Base-by-base conservation (phyloP, 306 rosid genomes). In the Citrullus mucosospermus region DNA sequence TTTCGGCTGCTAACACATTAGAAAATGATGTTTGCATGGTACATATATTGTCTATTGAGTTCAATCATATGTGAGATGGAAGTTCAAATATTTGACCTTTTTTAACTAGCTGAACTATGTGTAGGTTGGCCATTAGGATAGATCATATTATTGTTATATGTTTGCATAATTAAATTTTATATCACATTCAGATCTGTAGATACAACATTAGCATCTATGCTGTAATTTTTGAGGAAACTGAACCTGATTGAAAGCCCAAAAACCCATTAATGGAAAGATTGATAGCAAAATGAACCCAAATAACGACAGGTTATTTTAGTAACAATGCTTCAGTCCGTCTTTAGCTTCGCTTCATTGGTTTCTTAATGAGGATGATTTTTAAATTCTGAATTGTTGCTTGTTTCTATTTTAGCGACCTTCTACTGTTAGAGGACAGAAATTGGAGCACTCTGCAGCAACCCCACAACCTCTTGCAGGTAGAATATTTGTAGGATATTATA, bases 341-440 rank as follows among this genome's bases (percentile, higher is more conserved):
- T 51, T 72, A 72, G 60, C 77, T 13, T 28, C 0, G 25, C 77
- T 15, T 25, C 44, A 28, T 8, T 28, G 77, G 43, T 72, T 46
- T 48, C 43, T 25, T 36, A 16, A 32, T 11, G 56, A 34, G 56
- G 78, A 18, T 62, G 77, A 38, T 51, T 75, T 75, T 59, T 66
- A 78, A 83, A 48, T 75, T 36, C 13, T 85, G 46, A 22, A 61
- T 81, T 32, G 80, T 60, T 79, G 77, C 81, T 69, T 81, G 20
- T 48, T 82, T 78, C 79, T 69, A 50, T 85, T 73, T 44, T 78
- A 95, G 98, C 77, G 89, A 56, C 81, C 92, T 79, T 81, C 87
- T 80, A 81, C 87, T 62, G 86, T 85, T 17, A 89, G 86, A 85
- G 82, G 83, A 85, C 92, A 85, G 81, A 89, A 90, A 73, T 30